Percentiles rank a stretch among this genome's conserved stretches.
phyloP scores from a whole-genome alignment of 805 yeast species.

The Grigorovia jiainica region DNA sequence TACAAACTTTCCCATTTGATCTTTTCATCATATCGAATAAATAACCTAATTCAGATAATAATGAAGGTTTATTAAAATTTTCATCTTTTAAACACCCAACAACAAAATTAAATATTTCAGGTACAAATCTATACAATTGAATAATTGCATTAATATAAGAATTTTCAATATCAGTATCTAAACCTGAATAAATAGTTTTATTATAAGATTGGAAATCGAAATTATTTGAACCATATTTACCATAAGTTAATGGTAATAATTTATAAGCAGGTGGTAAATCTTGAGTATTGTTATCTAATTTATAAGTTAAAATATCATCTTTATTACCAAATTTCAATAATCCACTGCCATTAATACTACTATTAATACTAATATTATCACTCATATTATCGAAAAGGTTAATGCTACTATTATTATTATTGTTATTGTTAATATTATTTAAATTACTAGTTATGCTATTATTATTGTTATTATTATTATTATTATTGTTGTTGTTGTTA shows the following conservation, averaged over 20 bases:
- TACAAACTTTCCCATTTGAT: slow-evolving; percentile 69
- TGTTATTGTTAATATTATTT: not conserved
- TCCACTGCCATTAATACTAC: not conserved
- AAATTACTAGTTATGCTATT: not conserved
- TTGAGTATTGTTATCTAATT: slow-evolving; percentile 24
- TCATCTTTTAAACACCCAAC: slow-evolving; percentile 47
- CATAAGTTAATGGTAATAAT: slow-evolving; percentile 67
- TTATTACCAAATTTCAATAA: slow-evolving; percentile 11
- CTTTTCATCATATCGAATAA: slow-evolving; percentile 84
- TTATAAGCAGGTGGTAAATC: slow-evolving; percentile 66
- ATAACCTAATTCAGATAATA: slow-evolving; percentile 78
- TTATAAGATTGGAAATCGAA: slow-evolving; percentile 87
- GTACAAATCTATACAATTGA: slow-evolving; percentile 71
- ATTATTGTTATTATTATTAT: slow-evolving; percentile 5
- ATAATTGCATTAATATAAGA: slow-evolving; percentile 68
- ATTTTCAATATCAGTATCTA: slow-evolving; percentile 81
- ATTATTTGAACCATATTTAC: slow-evolving; percentile 86
- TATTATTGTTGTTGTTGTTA: slow-evolving; percentile 2
- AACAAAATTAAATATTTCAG: slow-evolving; percentile 60
- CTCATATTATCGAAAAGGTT: not conserved
- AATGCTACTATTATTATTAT: not conserved
- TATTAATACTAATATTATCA: not conserved
- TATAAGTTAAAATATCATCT: slow-evolving; percentile 13
- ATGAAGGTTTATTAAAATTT: slow-evolving; percentile 36
- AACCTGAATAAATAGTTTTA: slow-evolving; percentile 62